Conservation (phyloP, 2,329 filamentous ascomycete genomes). For the Neodidymelliopsis sp. region DNA sequence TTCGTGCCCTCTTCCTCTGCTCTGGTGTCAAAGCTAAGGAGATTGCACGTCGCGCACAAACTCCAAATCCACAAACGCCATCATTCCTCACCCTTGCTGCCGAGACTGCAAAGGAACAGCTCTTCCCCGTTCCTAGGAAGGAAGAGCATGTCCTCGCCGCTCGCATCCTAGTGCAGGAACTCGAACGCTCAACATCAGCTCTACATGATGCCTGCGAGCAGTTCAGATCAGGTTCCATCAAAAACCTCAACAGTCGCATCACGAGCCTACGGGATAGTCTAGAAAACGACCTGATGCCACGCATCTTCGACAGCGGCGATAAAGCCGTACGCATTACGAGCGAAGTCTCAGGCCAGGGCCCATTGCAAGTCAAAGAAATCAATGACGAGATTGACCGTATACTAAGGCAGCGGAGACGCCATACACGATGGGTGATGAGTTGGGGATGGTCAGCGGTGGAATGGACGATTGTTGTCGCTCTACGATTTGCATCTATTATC, state of each 20-base stretch:
- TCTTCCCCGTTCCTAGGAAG: constrained; percentile 57
- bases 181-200: constrained; percentile 55
- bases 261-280: constrained; percentile 55
- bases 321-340: constrained; percentile 80
- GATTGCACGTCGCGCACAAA: constrained; percentile 71
- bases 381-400: constrained; percentile 75
- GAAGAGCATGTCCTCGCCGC: constrained; percentile 64
- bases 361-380: constrained; percentile 80
- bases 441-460: constrained; percentile 84
- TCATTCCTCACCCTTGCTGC: constrained; percentile 50
- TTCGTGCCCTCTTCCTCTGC: constrained; percentile 77
- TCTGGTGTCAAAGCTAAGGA: constrained; percentile 91
- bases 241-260: constrained; percentile 55
- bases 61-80: constrained; percentile 43
- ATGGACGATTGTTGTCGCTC: constrained; percentile 84
- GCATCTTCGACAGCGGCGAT: constrained; percentile 74
- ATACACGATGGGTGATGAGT: constrained; percentile 77
- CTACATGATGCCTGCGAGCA: constrained; percentile 60
- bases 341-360: constrained; percentile 77
- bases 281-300: constrained; percentile 60
- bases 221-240: constrained; percentile 58
- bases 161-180: constrained; percentile 57
- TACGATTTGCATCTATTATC: constrained; percentile 95
- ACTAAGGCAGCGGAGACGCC: constrained; percentile 74
- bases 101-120: constrained; percentile 52